Conservation (phyloP, 257 asterid genomes). For the Salvia miltiorrhiza region DNA sequence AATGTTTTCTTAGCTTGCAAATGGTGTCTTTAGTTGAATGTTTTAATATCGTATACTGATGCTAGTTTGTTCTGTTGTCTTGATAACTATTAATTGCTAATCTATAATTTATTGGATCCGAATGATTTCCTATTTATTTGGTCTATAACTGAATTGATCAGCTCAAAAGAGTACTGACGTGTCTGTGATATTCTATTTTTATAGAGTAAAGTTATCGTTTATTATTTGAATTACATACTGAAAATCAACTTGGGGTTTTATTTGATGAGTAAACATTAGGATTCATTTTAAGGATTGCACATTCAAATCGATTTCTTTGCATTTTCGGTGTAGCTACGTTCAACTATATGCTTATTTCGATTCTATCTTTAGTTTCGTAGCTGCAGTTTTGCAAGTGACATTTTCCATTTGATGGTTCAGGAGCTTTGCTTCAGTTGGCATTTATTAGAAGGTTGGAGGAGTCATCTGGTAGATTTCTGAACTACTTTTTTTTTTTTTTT, state of each 20-base stretch:
- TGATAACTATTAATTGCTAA: not conserved
- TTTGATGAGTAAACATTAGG: not conserved
- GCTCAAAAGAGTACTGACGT: not conserved
- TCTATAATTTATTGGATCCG: not conserved
- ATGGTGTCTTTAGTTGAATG: not conserved
- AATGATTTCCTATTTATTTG: not conserved
- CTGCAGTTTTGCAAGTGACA: slow-evolving; percentile 14
- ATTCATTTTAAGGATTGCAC: slow-evolving; percentile 1
- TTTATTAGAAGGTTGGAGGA: slow-evolving; percentile 72
- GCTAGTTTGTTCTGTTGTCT: not conserved
- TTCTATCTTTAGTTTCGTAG: not conserved
- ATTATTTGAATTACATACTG: not conserved
- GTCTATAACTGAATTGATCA: not conserved
- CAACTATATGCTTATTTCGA: not conserved
- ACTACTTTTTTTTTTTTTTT: no score
- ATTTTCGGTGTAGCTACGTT: not conserved
- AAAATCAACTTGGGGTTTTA: not conserved
- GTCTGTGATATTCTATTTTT: not conserved
- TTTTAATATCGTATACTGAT: not conserved
- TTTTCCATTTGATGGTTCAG: slow-evolving; percentile 37
- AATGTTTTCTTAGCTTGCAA: not conserved
- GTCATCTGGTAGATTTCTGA: slow-evolving; percentile 53
- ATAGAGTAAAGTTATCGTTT: not conserved
- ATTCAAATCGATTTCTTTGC: not conserved
- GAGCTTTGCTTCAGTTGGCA: slow-evolving; percentile 67